Evolutionary conservation across 2,329 filamentous ascomycete species (phyloP).

Genomic region (Aspergillus tubingensis): DNA sequence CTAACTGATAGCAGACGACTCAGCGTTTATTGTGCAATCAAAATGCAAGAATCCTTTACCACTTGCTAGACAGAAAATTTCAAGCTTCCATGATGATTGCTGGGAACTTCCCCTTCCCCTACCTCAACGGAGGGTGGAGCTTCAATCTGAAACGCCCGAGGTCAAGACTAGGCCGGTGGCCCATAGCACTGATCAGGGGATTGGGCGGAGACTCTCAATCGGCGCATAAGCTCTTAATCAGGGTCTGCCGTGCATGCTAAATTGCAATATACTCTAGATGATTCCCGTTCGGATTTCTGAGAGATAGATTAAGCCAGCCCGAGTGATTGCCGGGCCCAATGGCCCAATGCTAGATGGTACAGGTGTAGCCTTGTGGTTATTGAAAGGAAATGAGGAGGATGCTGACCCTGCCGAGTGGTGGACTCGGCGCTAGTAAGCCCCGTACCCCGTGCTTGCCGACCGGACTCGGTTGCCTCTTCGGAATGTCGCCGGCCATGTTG

Average conservation of each 20-base stretch:
- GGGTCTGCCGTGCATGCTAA: not conserved
- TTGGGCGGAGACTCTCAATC: not conserved
- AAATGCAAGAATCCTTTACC: not conserved
- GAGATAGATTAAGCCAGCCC: not conserved
- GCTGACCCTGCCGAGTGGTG: too few relatives aligned
- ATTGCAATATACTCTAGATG: not conserved
- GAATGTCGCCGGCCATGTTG: too few relatives aligned
- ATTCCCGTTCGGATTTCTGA: not conserved
- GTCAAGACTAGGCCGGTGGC: not conserved
- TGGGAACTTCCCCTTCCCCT: not conserved
- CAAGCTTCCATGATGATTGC: not conserved
- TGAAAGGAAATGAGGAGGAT: not conserved
- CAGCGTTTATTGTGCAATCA: not conserved
- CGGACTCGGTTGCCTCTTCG: too few relatives aligned
- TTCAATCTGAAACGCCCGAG: conserved; percentile 3
- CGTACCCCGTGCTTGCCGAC: too few relatives aligned
- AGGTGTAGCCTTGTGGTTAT: not conserved
- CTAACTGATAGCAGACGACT: not conserved
- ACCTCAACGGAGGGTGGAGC: not conserved
- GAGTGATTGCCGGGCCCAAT: not conserved
- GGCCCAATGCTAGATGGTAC: not conserved
- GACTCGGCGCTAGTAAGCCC: not conserved
- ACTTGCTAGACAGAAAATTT: too few relatives aligned
- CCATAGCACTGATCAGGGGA: conserved; percentile 2
- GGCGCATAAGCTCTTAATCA: not conserved